phyloP scores from a whole-genome alignment of 805 yeast species.

The Nakazawaea sp. region DNA sequence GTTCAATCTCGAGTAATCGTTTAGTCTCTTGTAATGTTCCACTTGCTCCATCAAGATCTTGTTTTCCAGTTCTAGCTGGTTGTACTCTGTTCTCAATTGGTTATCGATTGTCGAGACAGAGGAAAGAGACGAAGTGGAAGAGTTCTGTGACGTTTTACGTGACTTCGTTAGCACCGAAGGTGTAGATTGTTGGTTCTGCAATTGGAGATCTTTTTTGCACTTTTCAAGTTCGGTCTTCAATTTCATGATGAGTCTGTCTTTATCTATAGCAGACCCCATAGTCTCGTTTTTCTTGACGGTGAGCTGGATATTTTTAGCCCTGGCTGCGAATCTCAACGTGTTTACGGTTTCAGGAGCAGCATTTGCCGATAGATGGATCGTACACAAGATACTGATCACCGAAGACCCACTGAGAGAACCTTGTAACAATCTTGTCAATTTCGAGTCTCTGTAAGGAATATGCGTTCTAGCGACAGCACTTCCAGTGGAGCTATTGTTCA shows the following conservation, averaged over 20 bases:
- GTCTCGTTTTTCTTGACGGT: conserved; percentile 50
- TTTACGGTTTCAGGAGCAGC: conserved; percentile 74
- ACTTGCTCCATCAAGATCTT: conserved; percentile 56
- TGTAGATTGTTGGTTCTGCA: conserved; percentile 8
- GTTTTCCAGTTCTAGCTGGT: conserved; percentile 53
- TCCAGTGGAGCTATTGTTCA: conserved; percentile 10
- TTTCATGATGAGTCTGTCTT: conserved; percentile 46
- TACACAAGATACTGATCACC: conserved; percentile 78
- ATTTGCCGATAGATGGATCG: conserved; percentile 61
- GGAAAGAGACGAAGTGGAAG: conserved; percentile 1
- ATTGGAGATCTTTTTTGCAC: conserved; percentile 47
- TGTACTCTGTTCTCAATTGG: conserved; percentile 23
- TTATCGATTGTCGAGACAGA: not conserved
- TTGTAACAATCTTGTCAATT: conserved; percentile 81
- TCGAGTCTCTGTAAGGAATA: conserved; percentile 90
- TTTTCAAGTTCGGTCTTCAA: conserved; percentile 54
- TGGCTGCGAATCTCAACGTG: conserved; percentile 85
- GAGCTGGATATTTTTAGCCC: conserved; percentile 82
- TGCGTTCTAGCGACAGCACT: conserved; percentile 35
- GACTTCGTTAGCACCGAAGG: not conserved
- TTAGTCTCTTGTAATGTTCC: conserved; percentile 61
- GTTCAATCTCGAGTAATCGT: conserved; percentile 31
- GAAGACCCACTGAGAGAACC: conserved; percentile 89
- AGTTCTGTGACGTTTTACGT: conserved; percentile 1
- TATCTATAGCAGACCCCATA: conserved; percentile 29